Evolutionary conservation across 441 rosid genomes (phyloP).

Genomic region (Syzygium syzygioides): DNA sequence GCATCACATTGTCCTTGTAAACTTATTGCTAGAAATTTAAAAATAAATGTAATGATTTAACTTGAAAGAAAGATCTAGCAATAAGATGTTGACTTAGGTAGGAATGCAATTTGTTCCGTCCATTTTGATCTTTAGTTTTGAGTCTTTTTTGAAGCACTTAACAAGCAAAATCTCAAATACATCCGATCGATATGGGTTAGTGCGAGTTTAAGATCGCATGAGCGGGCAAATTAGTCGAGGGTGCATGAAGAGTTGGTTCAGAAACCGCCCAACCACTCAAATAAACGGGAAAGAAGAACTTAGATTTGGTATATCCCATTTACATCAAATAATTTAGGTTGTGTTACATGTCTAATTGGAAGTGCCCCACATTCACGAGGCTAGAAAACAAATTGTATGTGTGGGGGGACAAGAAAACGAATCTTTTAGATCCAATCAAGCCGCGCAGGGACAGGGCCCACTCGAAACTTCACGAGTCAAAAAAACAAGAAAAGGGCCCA

Average conservation of each 20-base stretch:
- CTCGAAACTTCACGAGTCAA: not conserved
- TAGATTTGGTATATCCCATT: not conserved
- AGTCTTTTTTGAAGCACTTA: not conserved
- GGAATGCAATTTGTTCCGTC: not conserved
- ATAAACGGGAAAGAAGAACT: not conserved
- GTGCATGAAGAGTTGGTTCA: not conserved
- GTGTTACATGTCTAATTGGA: not conserved
- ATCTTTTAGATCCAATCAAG: not conserved
- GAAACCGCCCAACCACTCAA: fast-evolving
- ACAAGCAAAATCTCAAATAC: not conserved
- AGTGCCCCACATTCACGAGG: not conserved
- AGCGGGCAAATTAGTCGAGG: not conserved
- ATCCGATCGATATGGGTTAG: not conserved
- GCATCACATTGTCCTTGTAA: not conserved
- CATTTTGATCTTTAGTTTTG: not conserved
- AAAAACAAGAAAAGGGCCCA: not conserved
- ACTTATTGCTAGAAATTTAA: not conserved
- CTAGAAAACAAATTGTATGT: not conserved
- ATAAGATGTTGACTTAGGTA: not conserved
- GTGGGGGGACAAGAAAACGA: not conserved
- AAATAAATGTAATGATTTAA: not conserved
- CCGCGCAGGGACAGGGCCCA: not conserved
- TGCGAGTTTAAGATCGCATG: not conserved
- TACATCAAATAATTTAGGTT: not conserved
- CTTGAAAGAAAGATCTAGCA: not conserved